Evolutionary conservation across 495 filamentous ascomycete genomes (phyloP).

Genomic region (Pyrenopolyporus hunteri): DNA sequence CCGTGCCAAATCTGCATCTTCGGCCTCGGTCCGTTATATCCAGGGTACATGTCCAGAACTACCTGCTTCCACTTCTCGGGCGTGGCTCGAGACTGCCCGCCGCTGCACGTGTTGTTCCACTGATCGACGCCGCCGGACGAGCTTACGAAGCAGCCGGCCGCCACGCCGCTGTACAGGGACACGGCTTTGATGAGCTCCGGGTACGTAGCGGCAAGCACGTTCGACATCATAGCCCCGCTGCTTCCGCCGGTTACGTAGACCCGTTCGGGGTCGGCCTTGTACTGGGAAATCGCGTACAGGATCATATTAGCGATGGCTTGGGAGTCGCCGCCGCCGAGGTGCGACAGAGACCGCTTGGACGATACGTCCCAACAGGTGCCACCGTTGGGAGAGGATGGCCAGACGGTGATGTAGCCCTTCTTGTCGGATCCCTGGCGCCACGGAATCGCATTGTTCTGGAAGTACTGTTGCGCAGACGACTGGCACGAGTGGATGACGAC

Average conservation of each 20-base stretch:
- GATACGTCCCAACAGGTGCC: constrained; percentile 66
- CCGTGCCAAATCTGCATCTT: constrained; percentile 65
- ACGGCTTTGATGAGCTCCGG: constrained; percentile 62
- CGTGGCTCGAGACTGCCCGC: constrained; percentile 48
- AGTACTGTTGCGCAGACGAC: constrained; percentile 59
- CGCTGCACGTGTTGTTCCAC: constrained; percentile 53
- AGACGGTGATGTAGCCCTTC: constrained; percentile 64
- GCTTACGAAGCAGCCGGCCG: constrained; percentile 62
- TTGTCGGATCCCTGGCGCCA: constrained; percentile 56
- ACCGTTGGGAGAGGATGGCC: constrained; percentile 54
- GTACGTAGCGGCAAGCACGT: constrained; percentile 64
- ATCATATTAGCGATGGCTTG: constrained; percentile 55
- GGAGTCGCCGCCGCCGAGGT: constrained; percentile 47
- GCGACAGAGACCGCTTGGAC: constrained; percentile 48
- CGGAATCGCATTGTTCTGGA: constrained; percentile 54
- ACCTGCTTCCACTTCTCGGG: constrained; percentile 52
- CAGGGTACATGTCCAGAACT: constrained; percentile 54
- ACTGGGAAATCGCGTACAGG: constrained; percentile 43
- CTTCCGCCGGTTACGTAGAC: constrained; percentile 50
- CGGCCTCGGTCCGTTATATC: constrained; percentile 54
- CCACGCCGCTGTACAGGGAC: constrained; percentile 62
- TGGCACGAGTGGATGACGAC: constrained; percentile 65
- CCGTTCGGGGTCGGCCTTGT: constrained; percentile 40
- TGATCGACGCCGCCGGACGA: constrained; percentile 45
- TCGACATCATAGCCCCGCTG: constrained; percentile 54